These are phyloP conservation scores for Ascomycota sp. DNA, from an alignment of 2,329 filamentous ascomycete genomes.

Conservation along the genomic window DNA sequence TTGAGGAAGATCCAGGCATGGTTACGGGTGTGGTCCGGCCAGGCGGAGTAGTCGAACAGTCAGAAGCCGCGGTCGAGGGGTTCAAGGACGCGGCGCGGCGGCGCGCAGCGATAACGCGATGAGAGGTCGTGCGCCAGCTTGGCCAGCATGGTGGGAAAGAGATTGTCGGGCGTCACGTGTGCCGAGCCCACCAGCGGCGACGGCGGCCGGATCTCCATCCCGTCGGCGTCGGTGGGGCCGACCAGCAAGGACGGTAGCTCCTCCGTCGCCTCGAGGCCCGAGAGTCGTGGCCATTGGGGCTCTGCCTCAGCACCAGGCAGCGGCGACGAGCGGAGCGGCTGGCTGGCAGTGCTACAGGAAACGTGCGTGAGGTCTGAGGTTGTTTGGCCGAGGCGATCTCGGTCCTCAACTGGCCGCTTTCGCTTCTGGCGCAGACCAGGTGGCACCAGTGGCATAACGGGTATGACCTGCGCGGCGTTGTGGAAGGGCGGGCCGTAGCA, in stretches of 20 bases:
- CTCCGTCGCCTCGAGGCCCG: too few species aligned
- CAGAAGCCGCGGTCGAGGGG: slow-evolving; percentile 61
- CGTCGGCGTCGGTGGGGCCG: slow-evolving; percentile 7
- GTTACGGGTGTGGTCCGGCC: slow-evolving; percentile 26
- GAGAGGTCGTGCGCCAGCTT: slow-evolving; percentile 26
- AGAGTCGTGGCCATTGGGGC: slow-evolving; percentile 3
- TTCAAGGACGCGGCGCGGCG: slow-evolving; percentile 13
- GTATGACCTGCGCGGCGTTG: slow-evolving; percentile 5
- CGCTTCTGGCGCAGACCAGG: background rate
- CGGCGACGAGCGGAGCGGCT: slow-evolving; percentile 3
- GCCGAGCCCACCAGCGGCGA: slow-evolving; percentile 27
- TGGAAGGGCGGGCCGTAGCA: too few species aligned
- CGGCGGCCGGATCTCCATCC: slow-evolving; percentile 31
- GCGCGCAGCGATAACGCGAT: slow-evolving; percentile 29
- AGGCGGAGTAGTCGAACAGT: slow-evolving; percentile 38
- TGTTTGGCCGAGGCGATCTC: background rate
- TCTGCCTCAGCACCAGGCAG: slow-evolving; percentile 10
- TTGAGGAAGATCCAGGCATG: slow-evolving; percentile 42
- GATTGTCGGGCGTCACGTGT: slow-evolving; percentile 22
- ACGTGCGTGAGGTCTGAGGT: slow-evolving; percentile 12
- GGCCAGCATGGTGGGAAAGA: slow-evolving; percentile 38
- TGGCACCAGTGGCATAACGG: slow-evolving; percentile 7
- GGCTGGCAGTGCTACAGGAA: slow-evolving; percentile 10
- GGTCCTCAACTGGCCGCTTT: background rate
- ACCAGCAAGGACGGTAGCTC: background rate